Evolutionary conservation across 2,329 filamentous ascomycete species (phyloP).

Genomic region (Capronia americana): DNA sequence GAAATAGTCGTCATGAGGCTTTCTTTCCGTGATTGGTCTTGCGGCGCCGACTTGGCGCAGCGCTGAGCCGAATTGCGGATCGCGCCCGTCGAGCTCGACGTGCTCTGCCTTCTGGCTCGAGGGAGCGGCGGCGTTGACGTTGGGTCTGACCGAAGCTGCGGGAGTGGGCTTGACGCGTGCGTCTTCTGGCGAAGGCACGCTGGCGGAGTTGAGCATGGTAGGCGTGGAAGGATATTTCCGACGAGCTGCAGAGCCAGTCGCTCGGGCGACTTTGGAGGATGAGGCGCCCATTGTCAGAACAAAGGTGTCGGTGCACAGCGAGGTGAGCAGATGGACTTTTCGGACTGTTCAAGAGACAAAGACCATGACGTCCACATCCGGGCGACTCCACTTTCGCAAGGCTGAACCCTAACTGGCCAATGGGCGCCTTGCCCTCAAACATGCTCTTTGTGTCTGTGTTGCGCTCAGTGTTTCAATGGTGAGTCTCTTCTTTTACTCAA

Average conservation of each 20-base stretch:
- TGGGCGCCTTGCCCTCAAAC: background rate
- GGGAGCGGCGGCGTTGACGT: slow-evolving; percentile 28
- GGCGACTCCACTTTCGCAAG: slow-evolving; percentile 13
- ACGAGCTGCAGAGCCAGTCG: slow-evolving; percentile 35
- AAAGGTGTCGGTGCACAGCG: background rate
- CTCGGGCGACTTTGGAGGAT: slow-evolving; percentile 38
- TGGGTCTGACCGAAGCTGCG: slow-evolving; percentile 36
- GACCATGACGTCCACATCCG: background rate
- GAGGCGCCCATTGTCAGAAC: slow-evolving; percentile 35
- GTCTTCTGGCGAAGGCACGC: slow-evolving; percentile 27
- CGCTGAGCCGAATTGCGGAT: slow-evolving; percentile 76
- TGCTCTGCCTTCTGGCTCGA: slow-evolving; percentile 25
- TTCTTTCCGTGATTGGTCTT: slow-evolving; percentile 53
- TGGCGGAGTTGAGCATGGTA: slow-evolving; percentile 31
- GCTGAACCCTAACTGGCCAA: slow-evolving; percentile 15
- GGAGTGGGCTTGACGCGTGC: slow-evolving; percentile 22
- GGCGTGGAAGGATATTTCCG: slow-evolving; percentile 39
- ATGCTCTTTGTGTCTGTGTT: background rate
- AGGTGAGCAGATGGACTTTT: background rate
- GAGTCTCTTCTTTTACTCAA: background rate
- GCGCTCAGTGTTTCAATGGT: slow-evolving; percentile 3
- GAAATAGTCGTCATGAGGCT: slow-evolving; percentile 40
- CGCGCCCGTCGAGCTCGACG: slow-evolving; percentile 66
- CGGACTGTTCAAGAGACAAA: background rate
- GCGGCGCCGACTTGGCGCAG: slow-evolving; percentile 69